A percentile compares a stretch with the other conserved stretches of the same genome.
phyloP scores from a whole-genome alignment of 208 protist species.

The Strigomonas culicis region DNA sequence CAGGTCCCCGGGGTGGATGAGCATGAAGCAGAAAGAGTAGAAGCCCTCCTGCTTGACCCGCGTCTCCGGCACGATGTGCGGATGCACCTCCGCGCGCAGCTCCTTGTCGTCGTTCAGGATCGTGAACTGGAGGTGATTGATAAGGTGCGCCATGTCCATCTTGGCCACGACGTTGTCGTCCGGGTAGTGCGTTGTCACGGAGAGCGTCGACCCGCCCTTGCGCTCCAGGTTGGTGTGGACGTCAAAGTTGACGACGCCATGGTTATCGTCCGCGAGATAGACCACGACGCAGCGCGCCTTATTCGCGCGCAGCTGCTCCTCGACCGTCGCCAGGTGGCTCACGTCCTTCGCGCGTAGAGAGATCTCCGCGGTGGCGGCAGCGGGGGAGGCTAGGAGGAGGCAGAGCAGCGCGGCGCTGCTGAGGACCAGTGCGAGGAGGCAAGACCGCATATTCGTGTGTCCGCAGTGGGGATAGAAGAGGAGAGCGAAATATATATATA shows the following conservation, averaged over 20 bases:
- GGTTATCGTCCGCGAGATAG: neutral
- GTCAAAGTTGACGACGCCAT: neutral
- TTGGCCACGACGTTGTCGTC: neutral
- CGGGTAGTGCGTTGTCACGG: neutral
- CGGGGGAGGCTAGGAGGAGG: neutral
- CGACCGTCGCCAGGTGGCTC: too few species aligned
- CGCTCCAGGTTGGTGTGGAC: neutral
- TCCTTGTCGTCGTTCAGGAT: neutral
- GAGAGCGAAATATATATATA: too few species aligned
- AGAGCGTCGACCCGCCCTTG: neutral
- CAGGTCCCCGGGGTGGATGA: constrained; percentile 10
- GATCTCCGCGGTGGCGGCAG: neutral
- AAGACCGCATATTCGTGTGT: too few species aligned
- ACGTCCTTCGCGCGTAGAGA: too few species aligned
- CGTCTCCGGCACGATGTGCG: neutral
- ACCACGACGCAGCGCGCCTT: neutral
- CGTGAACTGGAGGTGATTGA: neutral
- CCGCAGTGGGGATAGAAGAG: too few species aligned
- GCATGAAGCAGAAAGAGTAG: constrained; percentile 46
- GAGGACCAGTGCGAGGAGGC: too few species aligned
- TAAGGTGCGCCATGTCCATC: neutral
- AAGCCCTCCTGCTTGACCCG: constrained; percentile 18
- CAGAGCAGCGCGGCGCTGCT: neutral
- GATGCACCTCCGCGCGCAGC: neutral
- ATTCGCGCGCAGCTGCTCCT: too few species aligned